Evolutionary conservation across 495 filamentous ascomycete genomes (phyloP), one percentile per base, ranked within the genome.

Genomic region (Cercophora scortea): DNA sequence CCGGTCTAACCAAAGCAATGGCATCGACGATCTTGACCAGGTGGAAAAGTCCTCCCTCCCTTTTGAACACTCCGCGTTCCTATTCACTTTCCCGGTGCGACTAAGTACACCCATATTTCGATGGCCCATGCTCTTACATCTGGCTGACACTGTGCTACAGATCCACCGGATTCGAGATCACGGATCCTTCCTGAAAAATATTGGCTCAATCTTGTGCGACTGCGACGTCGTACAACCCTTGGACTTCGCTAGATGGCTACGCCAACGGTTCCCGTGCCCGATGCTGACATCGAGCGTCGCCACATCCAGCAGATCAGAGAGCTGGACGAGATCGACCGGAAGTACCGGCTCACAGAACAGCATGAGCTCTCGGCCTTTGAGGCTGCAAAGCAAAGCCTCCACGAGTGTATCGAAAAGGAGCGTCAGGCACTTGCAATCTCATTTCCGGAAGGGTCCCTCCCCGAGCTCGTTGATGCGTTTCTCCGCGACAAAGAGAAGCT

Each of bases 331-430:
- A 25, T 57, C 33, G 33, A 49, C n/a, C 16, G 45, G 11, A 19
- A 49, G 18, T 52, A 49, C 18, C 17, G 49, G 4, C 33, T 15
- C 16, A 8, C 16, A 5, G 46, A 49, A 35, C 33, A 57, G n/a
- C 15, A 47, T 17, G 54, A 51, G 17, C 44, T 17, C 8, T n/a
- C 8, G 7, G 54, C 45, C 7, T 15, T 56, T 2, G 42, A 52
- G 15, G 18, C 15, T 6, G 43, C 38, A 11, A 36, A 34, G 46
- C 25, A 25, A 25, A 25, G 2, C 25, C 25, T 25, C 25, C 25
- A 25, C 25, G 25, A 25, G 2, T 2, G 5, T 2, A 25, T 25
- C 5, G 25, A 25, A 25, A 25, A 2, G 25, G 25, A 25, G 5
- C 5, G 25, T 25, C 25, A 25, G 25, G 5, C 2, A 25, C 25